Evolutionary conservation across 331 rosid species (phyloP).

Genomic region (Acacia pycnantha): DNA sequence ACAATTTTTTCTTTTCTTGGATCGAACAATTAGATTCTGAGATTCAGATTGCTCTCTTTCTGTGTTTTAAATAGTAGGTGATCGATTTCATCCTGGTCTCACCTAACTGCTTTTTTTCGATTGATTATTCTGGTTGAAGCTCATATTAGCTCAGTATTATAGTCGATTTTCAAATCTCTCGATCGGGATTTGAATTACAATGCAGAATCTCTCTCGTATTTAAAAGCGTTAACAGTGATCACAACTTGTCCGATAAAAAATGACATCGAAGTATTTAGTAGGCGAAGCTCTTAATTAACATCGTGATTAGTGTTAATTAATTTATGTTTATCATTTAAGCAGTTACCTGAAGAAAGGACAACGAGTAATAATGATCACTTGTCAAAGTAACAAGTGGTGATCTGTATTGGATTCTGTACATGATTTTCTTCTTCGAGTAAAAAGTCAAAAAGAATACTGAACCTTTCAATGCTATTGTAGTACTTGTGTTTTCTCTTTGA

Average conservation of each 20-base stretch:
- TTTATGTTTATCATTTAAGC: neutral
- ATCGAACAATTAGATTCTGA: neutral
- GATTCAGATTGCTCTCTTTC: neutral
- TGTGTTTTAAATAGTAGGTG: neutral
- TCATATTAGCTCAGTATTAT: neutral
- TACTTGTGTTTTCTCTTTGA: too few relatives aligned
- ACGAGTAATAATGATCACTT: neutral
- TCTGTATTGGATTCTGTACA: neutral
- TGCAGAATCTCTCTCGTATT: neutral
- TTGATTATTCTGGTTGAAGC: neutral
- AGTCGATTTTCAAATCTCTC: neutral
- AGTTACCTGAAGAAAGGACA: neutral
- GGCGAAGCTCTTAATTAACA: neutral
- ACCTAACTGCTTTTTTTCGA: neutral
- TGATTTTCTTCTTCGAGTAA: neutral
- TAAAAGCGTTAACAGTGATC: neutral
- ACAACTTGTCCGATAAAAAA: neutral
- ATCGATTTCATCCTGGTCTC: neutral
- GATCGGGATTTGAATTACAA: too few relatives aligned
- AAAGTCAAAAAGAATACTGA: neutral
- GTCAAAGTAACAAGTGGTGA: neutral
- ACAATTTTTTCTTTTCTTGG: neutral
- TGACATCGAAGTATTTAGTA: neutral
- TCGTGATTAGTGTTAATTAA: neutral
- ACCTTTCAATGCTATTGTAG: neutral